phyloP scores from a whole-genome alignment of 2,329 filamentous ascomycete species.

The Ceratocystis destructans region DNA sequence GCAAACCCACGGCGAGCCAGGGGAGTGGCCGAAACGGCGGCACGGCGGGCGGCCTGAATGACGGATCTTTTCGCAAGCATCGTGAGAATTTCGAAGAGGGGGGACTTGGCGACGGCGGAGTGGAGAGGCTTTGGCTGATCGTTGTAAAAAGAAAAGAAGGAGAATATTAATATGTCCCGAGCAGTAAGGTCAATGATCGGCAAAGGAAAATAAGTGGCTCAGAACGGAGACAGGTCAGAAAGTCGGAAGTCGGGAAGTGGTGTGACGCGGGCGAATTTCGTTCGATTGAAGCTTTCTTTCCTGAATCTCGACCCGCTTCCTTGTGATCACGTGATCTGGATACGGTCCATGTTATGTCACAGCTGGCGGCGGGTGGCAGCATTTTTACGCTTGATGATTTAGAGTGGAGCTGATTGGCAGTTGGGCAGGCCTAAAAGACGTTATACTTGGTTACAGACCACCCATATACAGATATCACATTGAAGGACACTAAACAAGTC shows the following conservation, averaged over 20 bases:
- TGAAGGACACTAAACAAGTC: neutral
- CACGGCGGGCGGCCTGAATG: slow-evolving; percentile 45
- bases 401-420: slow-evolving; percentile 1
- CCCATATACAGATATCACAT: neutral
- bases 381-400: neutral
- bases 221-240: neutral
- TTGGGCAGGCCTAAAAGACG: too few species aligned
- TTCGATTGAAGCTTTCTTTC: slow-evolving; percentile 7
- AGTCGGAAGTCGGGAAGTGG: slow-evolving; percentile 9
- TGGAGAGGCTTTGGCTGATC: neutral
- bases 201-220: neutral
- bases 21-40: slow-evolving; percentile 35
- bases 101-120: neutral
- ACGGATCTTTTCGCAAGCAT: slow-evolving; percentile 55
- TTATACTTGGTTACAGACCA: neutral
- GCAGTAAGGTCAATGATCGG: neutral
- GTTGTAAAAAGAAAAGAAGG: neutral
- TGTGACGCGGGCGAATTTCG: slow-evolving; percentile 16
- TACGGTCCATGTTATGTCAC: neutral
- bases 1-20: slow-evolving; percentile 45
- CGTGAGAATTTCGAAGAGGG: slow-evolving; percentile 22
- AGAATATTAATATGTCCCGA: neutral
- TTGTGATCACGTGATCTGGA: slow-evolving; percentile 12
- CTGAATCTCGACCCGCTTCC: slow-evolving; percentile 5
- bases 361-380: neutral